These are phyloP conservation scores for Musa beccarii DNA, from an alignment of 176 grass and related monocot species.

Conservation along the genomic window DNA sequence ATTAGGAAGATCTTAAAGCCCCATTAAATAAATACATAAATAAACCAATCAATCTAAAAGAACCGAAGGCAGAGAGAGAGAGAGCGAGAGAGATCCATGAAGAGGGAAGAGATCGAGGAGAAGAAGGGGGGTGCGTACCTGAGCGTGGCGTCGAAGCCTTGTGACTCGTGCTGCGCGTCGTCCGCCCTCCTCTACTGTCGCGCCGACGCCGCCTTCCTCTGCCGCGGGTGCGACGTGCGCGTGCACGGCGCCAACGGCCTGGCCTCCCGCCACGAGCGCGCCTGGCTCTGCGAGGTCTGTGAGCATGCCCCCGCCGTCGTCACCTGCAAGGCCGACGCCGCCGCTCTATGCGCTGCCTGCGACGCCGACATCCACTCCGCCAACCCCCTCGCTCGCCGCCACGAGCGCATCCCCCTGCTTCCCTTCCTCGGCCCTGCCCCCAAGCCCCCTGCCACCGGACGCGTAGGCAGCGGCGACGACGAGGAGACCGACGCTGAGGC, in stretches of 20 bases:
- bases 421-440: constrained; percentile 47
- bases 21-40: not conserved
- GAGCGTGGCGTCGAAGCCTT: constrained; percentile 32
- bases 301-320: constrained; percentile 51
- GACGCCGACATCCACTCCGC: constrained; percentile 85
- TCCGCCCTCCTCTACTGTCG: constrained; percentile 49
- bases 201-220: constrained; percentile 54
- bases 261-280: constrained; percentile 34
- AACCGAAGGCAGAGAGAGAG: not conserved
- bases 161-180: constrained; percentile 47
- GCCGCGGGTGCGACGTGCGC: constrained; percentile 50
- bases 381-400: constrained; percentile 62
- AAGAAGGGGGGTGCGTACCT: constrained; percentile 31
- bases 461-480: not conserved
- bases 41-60: not conserved
- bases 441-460: constrained; percentile 24
- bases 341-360: constrained; percentile 50
- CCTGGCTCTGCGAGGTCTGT: constrained; percentile 80
- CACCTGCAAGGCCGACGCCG: constrained; percentile 58
- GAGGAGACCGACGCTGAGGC: constrained; percentile 53
- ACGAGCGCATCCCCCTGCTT: constrained; percentile 53
- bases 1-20: not conserved
- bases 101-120: constrained; percentile 16
- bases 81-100: constrained; percentile 15
- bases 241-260: constrained; percentile 33